Evolutionary conservation across 2,329 filamentous ascomycete genomes (phyloP).

Genomic region (Akanthomyces lecanii): DNA sequence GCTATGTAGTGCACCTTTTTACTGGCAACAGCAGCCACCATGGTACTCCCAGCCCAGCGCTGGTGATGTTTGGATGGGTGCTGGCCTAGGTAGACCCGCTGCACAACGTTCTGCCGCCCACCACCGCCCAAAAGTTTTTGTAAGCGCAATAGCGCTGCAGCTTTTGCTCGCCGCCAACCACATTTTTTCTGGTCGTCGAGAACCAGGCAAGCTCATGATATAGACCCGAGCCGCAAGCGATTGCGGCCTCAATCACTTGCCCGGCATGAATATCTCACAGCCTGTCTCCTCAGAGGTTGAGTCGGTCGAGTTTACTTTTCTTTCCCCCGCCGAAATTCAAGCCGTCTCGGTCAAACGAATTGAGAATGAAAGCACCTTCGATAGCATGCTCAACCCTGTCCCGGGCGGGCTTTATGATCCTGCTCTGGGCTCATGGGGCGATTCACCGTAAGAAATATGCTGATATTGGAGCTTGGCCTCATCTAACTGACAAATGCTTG

Average conservation of each 20-base stretch:
- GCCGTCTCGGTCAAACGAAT: constrained; percentile 90
- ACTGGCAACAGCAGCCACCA: background rate
- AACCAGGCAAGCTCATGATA: constrained; percentile 13
- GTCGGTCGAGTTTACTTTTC: constrained; percentile 84
- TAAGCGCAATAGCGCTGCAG: constrained; percentile 17
- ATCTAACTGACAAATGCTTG: constrained; percentile 1
- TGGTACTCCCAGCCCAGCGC: background rate
- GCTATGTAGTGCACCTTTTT: background rate
- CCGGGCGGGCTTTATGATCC: constrained; percentile 90
- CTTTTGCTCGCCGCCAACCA: constrained; percentile 13
- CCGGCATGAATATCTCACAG: constrained; percentile 67
- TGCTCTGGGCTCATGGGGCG: constrained; percentile 84
- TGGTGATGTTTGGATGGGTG: too few relatives aligned
- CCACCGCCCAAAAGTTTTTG: constrained; percentile 25
- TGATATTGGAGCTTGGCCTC: constrained; percentile 2
- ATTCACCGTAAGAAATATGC: constrained; percentile 59
- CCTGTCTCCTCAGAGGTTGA: constrained; percentile 79
- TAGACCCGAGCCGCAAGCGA: constrained; percentile 13
- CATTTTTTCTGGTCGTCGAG: constrained; percentile 16
- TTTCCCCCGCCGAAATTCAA: constrained; percentile 77
- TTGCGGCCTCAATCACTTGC: constrained; percentile 14
- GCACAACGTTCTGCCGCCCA: constrained; percentile 26
- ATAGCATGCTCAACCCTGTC: constrained; percentile 82
- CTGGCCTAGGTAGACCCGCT: background rate
- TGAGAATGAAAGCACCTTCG: constrained; percentile 90